Conservation (phyloP, 2,329 filamentous ascomycete genomes). For the Botrytis fragariae region DNA sequence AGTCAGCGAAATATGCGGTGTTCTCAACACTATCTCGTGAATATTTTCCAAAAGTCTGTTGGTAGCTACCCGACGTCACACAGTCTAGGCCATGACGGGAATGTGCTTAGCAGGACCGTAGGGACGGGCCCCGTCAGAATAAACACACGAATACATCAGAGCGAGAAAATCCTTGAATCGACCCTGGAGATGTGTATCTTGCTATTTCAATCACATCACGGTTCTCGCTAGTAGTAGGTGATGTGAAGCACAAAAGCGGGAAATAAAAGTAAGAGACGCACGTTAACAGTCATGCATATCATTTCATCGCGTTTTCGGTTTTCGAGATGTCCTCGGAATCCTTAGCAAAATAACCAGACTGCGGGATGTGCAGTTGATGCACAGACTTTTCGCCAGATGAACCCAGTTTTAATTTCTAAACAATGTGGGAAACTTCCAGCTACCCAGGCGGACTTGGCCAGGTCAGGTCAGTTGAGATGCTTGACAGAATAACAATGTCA, state of each 20-base stretch:
- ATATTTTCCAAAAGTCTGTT: constrained; percentile 1
- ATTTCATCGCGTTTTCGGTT: background rate
- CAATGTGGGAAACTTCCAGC: background rate
- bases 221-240: too few species aligned
- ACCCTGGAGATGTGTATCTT: background rate
- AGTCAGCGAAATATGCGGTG: constrained; percentile 13
- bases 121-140: constrained; percentile 21
- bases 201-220: background rate
- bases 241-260: background rate
- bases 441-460: background rate
- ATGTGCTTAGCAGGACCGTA: constrained; percentile 19
- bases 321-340: constrained; percentile 17
- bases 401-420: constrained; percentile 3
- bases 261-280: constrained; percentile 6
- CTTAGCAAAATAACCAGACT: constrained; percentile 4
- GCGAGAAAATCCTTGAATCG: background rate
- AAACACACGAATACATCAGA: background rate
- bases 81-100: constrained; percentile 2
- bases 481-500: background rate
- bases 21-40: background rate
- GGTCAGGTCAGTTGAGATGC: background rate
- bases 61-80: constrained; percentile 18
- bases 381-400: constrained; percentile 11
- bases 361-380: constrained; percentile 16
- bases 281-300: constrained; percentile 9